Evolutionary conservation across 495 filamentous ascomycete species (phyloP), one percentile per base, ranked within the genome.

Genomic region (Penicillium maclennaniae): DNA sequence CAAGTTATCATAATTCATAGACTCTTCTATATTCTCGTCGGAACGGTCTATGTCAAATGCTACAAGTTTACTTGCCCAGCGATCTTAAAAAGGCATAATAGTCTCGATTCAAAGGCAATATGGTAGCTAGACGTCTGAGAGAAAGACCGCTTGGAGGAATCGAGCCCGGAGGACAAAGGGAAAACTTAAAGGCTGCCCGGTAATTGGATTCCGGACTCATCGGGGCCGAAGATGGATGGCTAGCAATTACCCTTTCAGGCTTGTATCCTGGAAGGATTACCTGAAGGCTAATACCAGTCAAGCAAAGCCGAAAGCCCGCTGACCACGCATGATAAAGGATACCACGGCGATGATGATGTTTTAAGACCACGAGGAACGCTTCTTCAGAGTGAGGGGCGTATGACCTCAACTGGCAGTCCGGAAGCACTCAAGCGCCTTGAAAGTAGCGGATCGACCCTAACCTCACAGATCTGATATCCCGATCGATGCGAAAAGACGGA

Each of bases 401-500:
- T 10, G 45, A 42, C 42, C 49, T 53, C 14, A 44, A 34, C n/a
- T 49, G n/a, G 42, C 43, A 56, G 51, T 43, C 49, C 44, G 31
- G 43, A 38, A 54, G 34, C 53, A 45, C 41, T 28, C 34, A 17
- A 34, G 47, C 9, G 12, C 43, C 46, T 26, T 34, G 37, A 43
- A 26, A 59, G 51, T 44, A 59, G 54, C 40, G 51, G 39, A 17
- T 39, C 26, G 34, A 34, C 31, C 44, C 49, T 55, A 40, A 39
- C 43, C 45, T 57, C 39, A 51, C 49, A 41, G 45, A 59, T 56
- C 40, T 51, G 40, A 55, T 44, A 41, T 60, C 49, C 54, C 51
- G 53, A 52, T 63, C 50, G 55, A 52, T 47, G 36, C 37, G 31
- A 56, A 59, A 45, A 59, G 51, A 61, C 38, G 47, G 63, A 57